Conservation (phyloP, 2,329 filamentous ascomycete genomes). For the Trichoderma asperellum region DNA sequence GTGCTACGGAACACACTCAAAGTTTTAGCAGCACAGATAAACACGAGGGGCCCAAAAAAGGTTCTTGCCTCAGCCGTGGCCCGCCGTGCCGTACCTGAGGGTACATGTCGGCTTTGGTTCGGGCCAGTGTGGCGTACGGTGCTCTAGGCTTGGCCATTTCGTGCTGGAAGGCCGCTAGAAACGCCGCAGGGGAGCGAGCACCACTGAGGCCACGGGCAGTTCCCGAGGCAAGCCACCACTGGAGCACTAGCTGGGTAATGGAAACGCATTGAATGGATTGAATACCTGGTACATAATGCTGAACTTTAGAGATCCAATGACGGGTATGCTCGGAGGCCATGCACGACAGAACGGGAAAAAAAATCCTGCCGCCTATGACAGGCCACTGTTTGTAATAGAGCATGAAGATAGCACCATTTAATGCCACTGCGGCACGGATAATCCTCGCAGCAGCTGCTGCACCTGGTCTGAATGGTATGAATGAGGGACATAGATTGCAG, state of each 20-base stretch:
- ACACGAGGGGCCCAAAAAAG: slow-evolving; percentile 2
- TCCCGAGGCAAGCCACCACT: slow-evolving; percentile 11
- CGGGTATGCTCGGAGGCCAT: slow-evolving; percentile 14
- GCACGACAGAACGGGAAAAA: slow-evolving; percentile 1
- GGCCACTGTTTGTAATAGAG: slow-evolving; percentile 1
- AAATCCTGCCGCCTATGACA: background rate
- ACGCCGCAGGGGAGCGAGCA: background rate
- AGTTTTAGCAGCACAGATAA: background rate
- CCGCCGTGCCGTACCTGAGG: background rate
- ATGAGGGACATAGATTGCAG: background rate
- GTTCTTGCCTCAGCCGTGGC: slow-evolving; percentile 22
- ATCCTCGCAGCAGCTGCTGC: background rate
- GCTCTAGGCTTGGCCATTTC: background rate
- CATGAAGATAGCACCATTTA: background rate
- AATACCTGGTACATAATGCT: too few relatives aligned
- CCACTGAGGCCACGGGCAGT: slow-evolving; percentile 11
- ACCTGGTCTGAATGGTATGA: background rate
- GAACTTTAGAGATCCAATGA: background rate
- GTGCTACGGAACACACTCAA: slow-evolving; percentile 27
- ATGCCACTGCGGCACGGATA: background rate
- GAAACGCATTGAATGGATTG: too few relatives aligned
- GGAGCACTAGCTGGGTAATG: background rate
- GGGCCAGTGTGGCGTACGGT: slow-evolving; percentile 28
- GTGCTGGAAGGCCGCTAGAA: slow-evolving; percentile 21
- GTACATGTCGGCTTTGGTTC: slow-evolving; percentile 22